phyloP scores from a whole-genome alignment of 306 rosid genomes.

The Adenanthera pavonina region DNA sequence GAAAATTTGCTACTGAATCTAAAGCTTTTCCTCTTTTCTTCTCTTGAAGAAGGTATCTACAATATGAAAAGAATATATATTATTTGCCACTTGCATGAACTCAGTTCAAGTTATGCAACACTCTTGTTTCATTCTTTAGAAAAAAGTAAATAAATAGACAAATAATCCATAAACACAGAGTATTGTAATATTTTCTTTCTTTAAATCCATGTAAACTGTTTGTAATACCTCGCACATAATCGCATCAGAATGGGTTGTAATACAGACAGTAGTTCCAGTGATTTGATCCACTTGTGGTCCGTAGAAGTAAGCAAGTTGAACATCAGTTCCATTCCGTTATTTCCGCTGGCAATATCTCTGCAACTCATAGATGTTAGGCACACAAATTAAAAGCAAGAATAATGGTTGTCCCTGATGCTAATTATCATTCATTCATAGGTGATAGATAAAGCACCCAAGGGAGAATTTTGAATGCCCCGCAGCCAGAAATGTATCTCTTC shows the following conservation, averaged over 20 bases:
- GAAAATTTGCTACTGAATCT: slow-evolving; percentile 95
- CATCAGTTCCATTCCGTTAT: slow-evolving; percentile 78
- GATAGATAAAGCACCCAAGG: slow-evolving; percentile 25
- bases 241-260: slow-evolving; percentile 71
- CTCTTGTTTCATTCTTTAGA: not conserved
- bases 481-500: slow-evolving; percentile 11
- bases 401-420: not conserved
- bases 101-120: not conserved
- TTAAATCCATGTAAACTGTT: slow-evolving; percentile 34
- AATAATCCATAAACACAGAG: slow-evolving; percentile 18
- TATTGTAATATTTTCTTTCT: slow-evolving; percentile 14
- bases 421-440: not conserved
- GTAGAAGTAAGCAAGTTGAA: slow-evolving; percentile 71
- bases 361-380: slow-evolving; percentile 38
- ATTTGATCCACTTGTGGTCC: slow-evolving; percentile 72
- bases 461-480: slow-evolving; percentile 32
- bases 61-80: slow-evolving; percentile 29
- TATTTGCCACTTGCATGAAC: not conserved
- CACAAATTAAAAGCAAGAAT: slow-evolving; percentile 22
- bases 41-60: slow-evolving; percentile 94
- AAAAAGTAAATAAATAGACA: not conserved
- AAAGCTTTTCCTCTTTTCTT: slow-evolving; percentile 97
- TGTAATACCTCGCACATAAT: slow-evolving; percentile 75
- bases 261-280: slow-evolving; percentile 58
- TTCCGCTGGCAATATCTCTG: slow-evolving; percentile 70